phyloP scores from a whole-genome alignment of 2,329 filamentous ascomycete species.

The Bretziella fagacearum region DNA sequence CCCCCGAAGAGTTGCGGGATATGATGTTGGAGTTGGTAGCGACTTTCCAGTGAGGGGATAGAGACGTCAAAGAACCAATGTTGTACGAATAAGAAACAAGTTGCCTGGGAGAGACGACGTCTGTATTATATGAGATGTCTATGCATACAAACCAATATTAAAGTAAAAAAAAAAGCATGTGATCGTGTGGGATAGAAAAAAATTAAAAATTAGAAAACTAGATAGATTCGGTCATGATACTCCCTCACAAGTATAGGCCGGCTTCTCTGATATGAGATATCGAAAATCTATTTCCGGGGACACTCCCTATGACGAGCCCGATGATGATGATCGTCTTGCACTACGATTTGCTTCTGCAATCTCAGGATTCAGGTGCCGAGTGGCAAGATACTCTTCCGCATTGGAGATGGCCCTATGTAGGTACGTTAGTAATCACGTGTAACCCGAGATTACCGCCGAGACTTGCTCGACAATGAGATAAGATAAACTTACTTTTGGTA shows the following conservation, averaged over 20 bases:
- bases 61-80: background rate
- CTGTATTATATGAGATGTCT: constrained; percentile 1
- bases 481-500: constrained; percentile 10
- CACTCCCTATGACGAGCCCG: background rate
- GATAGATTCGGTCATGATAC: no score
- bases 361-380: constrained; percentile 1
- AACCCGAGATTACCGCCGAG: constrained; percentile 10
- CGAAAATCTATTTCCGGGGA: background rate
- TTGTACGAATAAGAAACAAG: constrained; percentile 7
- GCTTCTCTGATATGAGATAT: background rate
- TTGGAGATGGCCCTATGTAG: constrained; percentile 7
- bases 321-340: background rate
- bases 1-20: constrained; percentile 27
- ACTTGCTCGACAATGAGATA: constrained; percentile 4
- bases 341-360: background rate
- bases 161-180: background rate
- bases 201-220: background rate
- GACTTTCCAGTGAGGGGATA: constrained; percentile 27
- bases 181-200: constrained; percentile 3
- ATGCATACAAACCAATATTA: background rate
- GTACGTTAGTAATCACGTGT: background rate
- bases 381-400: constrained; percentile 7
- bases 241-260: background rate
- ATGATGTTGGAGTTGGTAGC: constrained; percentile 30
- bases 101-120: background rate